Evolutionary conservation across 1,139 yeast species (phyloP).

Genomic region (Meyerozyma elateridarum): DNA sequence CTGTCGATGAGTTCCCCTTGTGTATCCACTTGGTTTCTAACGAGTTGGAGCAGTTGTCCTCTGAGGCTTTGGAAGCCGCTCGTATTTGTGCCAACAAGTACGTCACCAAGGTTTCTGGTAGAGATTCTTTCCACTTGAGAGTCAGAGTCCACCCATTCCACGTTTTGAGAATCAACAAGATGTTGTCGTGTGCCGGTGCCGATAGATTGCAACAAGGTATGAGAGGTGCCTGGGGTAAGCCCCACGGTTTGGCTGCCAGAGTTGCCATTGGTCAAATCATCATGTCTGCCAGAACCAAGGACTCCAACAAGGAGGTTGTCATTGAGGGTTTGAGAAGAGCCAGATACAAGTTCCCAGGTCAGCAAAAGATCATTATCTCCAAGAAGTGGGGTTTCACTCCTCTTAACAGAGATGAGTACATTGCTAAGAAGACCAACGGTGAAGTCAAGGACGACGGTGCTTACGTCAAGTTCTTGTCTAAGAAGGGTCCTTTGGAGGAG

Average conservation of each 20-base stretch:
- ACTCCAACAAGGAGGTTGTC: conserved; percentile 93
- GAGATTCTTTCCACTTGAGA: conserved; percentile 99
- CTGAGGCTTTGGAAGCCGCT: conserved; percentile 99
- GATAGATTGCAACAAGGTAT: conserved; percentile 99
- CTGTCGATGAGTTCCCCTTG: conserved; percentile 99
- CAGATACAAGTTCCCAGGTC: conserved; percentile 99
- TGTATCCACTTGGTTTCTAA: conserved; percentile 99
- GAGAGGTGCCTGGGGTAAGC: conserved; percentile 99
- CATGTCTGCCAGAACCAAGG: conserved; percentile 98
- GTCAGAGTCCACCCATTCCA: conserved; percentile 99
- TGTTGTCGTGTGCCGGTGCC: conserved; percentile 99
- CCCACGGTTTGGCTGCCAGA: conserved; percentile 99
- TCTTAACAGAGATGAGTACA: conserved; percentile 95
- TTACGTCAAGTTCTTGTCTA: conserved; percentile 96
- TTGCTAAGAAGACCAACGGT: conserved; percentile 90
- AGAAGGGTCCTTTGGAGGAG: conserved; percentile 90
- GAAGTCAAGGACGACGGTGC: conserved; percentile 99
- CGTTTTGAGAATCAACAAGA: conserved; percentile 99
- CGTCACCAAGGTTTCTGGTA: conserved; percentile 95
- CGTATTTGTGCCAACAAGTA: conserved; percentile 99
- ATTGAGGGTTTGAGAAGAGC: conserved; percentile 99
- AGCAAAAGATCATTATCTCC: conserved; percentile 97
- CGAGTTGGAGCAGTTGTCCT: conserved; percentile 98
- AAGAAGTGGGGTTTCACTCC: conserved; percentile 99
- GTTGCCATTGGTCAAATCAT: conserved; percentile 98